These are phyloP conservation scores for Stephania cephalantha DNA, from an alignment of 164 flowering plant genomes.

Conservation along the genomic window DNA sequence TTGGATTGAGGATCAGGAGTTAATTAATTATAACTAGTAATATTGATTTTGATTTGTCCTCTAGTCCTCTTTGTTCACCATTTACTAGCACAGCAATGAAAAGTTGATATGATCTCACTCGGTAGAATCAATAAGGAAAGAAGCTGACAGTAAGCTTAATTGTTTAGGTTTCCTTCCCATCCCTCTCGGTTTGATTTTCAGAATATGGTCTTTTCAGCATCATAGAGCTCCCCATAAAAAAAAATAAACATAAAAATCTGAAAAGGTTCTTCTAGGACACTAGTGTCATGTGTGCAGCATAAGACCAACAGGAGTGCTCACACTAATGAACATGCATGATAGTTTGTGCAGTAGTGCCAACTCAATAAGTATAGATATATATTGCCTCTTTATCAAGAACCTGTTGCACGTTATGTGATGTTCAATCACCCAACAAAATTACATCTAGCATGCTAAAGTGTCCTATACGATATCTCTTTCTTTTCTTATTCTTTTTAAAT, in stretches of 20 bases:
- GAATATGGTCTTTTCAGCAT: not conserved
- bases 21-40: no score
- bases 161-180: not conserved
- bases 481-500: no score
- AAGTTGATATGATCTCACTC: not conserved
- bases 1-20: no score
- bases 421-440: not conserved
- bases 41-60: no score
- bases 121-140: not conserved
- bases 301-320: not conserved
- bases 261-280: not conserved
- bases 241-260: not conserved
- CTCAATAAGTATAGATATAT: not conserved
- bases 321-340: not conserved
- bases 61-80: no score
- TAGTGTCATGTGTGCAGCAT: slow-evolving; percentile 1
- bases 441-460: not conserved
- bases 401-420: not conserved
- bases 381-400: not conserved
- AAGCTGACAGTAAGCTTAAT: not conserved
- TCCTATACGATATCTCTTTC: not conserved
- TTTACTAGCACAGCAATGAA: no score
- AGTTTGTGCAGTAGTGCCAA: not conserved
- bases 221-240: not conserved
- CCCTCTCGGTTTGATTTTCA: not conserved